Conservation (phyloP, 2,329 filamentous ascomycete species). For the Spiromastix sp. region DNA sequence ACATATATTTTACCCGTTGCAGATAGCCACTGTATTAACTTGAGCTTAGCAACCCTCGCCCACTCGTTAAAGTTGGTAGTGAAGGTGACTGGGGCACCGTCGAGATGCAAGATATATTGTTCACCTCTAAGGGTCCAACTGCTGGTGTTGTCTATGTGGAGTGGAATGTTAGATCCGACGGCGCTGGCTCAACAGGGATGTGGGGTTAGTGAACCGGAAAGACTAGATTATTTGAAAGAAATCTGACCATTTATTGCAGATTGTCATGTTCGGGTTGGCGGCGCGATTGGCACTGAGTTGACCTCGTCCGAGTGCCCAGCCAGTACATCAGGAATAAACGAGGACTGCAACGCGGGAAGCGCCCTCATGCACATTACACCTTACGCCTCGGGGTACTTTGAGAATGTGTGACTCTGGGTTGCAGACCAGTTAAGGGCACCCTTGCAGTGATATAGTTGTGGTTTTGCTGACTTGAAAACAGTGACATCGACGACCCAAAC, state of each 20-base stretch:
- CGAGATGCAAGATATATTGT: conserved; percentile 5
- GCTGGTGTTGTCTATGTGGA: conserved; percentile 2
- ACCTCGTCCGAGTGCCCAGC: conserved; percentile 3
- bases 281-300: conserved; percentile 3
- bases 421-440: no score
- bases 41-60: neutral
- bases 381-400: conserved; percentile 31
- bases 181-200: conserved; percentile 2
- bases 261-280: conserved; percentile 4
- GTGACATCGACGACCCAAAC: conserved; percentile 17
- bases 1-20: no score
- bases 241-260: conserved; percentile 3
- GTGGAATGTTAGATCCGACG: conserved; percentile 3
- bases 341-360: conserved; percentile 13
- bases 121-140: conserved; percentile 3
- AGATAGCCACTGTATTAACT: no score
- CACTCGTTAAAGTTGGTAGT: neutral
- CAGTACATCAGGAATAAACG: conserved; percentile 1
- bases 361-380: conserved; percentile 54
- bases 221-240: no score
- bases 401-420: conserved; percentile 25
- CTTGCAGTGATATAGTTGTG: no score
- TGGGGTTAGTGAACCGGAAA: conserved; percentile 2
- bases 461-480: no score
- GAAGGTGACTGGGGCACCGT: conserved; percentile 1